These are phyloP conservation scores for Cymbopogon citratus DNA, from an alignment of 176 grass and related monocot genomes.

Conservation along the genomic window DNA sequence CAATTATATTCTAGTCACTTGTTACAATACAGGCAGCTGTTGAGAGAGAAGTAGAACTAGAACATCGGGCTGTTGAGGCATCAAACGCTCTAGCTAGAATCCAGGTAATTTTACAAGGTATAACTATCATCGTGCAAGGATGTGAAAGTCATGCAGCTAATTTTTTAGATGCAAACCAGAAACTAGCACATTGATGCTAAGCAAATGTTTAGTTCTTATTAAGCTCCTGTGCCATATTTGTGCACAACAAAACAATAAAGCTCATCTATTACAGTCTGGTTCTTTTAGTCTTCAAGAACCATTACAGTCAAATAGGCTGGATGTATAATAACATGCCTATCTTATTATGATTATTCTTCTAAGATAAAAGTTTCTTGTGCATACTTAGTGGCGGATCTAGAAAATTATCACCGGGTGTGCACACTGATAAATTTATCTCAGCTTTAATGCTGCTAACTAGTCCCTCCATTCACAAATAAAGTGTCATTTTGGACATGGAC, in stretches of 20 bases:
- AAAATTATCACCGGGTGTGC: neutral
- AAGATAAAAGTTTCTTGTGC: slow-evolving; percentile 5
- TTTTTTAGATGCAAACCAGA: neutral
- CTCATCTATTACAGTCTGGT: neutral
- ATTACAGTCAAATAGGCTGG: neutral
- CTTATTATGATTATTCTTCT: slow-evolving; percentile 11
- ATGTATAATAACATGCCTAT: neutral
- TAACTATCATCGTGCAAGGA: slow-evolving; percentile 24
- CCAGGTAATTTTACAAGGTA: slow-evolving; percentile 74
- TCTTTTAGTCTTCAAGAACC: neutral
- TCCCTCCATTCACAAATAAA: neutral
- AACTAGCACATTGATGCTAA: neutral
- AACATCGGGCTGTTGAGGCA: slow-evolving; percentile 95
- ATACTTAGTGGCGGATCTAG: neutral
- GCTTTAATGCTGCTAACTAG: neutral
- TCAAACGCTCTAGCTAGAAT: slow-evolving; percentile 99
- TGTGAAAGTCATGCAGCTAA: slow-evolving; percentile 2
- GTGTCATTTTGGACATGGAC: neutral
- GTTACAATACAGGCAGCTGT: slow-evolving; percentile 78
- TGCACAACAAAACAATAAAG: neutral
- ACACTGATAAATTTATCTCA: neutral
- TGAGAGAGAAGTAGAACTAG: slow-evolving; percentile 97
- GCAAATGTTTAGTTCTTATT: neutral
- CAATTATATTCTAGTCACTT: slow-evolving; percentile 19
- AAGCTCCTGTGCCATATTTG: slow-evolving; percentile 6